These are phyloP conservation scores for Penicillium goetzii DNA, from an alignment of 495 filamentous ascomycete genomes.

Conservation along the genomic window DNA sequence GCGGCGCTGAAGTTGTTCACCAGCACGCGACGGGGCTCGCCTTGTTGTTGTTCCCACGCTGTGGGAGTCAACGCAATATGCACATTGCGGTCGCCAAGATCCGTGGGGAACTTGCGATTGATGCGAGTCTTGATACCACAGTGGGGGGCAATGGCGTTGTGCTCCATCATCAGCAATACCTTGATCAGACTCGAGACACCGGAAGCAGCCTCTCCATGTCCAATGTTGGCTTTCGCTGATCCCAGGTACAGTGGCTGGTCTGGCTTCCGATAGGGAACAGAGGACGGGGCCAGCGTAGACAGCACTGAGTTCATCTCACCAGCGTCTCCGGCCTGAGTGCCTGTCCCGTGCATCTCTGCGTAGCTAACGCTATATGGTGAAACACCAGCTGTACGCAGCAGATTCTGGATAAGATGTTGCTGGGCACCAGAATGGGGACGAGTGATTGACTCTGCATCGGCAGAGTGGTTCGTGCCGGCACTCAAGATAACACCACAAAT, in stretches of 20 bases:
- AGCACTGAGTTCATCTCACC: slow-evolving; percentile 32
- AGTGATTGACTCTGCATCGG: slow-evolving; percentile 49
- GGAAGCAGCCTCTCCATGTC: slow-evolving; percentile 44
- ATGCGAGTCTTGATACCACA: slow-evolving; percentile 49
- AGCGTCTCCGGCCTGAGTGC: slow-evolving; percentile 48
- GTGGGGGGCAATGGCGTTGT: slow-evolving; percentile 17
- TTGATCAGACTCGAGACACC: slow-evolving; percentile 32
- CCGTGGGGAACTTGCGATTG: slow-evolving; percentile 30
- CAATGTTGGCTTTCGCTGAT: slow-evolving; percentile 45
- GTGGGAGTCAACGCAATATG: neutral
- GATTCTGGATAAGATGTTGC: slow-evolving; percentile 43
- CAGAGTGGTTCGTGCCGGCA: slow-evolving; percentile 48
- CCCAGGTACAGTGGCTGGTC: slow-evolving; percentile 30
- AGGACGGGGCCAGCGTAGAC: slow-evolving; percentile 35
- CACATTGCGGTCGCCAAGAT: neutral
- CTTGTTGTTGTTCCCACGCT: neutral
- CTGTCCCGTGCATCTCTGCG: slow-evolving; percentile 56
- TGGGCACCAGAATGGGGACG: slow-evolving; percentile 55
- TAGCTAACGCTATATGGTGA: slow-evolving; percentile 54
- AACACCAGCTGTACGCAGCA: slow-evolving; percentile 49
- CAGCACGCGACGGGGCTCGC: slow-evolving; percentile 1
- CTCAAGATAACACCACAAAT: slow-evolving; percentile 48
- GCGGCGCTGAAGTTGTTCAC: slow-evolving; percentile 45
- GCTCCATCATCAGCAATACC: slow-evolving; percentile 15
- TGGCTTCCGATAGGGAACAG: slow-evolving; percentile 11